Evolutionary conservation across 2,329 filamentous ascomycete species (phyloP).

Genomic region (Diaporthe caulivora): DNA sequence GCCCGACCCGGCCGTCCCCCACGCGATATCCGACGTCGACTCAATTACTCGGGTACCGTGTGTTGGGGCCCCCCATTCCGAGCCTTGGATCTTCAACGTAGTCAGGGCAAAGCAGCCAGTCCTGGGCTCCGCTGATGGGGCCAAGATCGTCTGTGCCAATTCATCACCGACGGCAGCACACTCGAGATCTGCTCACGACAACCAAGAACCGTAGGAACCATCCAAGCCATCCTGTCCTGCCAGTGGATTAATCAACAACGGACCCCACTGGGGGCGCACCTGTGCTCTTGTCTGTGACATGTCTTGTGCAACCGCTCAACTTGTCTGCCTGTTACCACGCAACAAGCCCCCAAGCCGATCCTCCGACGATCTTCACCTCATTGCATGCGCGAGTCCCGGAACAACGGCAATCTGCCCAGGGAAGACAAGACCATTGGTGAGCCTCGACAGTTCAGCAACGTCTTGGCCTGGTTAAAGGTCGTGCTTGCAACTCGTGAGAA

Average conservation of each 20-base stretch:
- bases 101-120: not conserved
- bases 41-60: not conserved
- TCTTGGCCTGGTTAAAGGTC: not conserved
- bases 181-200: not conserved
- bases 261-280: not conserved
- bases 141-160: not conserved
- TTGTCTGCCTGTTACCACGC: not conserved
- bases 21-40: constrained; percentile 8
- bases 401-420: constrained; percentile 17
- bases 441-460: not conserved
- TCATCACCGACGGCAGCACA: not conserved
- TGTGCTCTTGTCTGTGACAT: constrained; percentile 10
- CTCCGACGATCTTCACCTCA: not conserved
- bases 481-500: too few relatives aligned
- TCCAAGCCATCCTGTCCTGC: not conserved
- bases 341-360: constrained; percentile 7
- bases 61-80: too few relatives aligned
- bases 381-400: not conserved
- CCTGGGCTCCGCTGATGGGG: not conserved
- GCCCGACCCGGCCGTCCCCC: constrained; percentile 19
- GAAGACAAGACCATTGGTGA: not conserved
- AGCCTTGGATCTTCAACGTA: too few relatives aligned
- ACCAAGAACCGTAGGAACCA: too few relatives aligned
- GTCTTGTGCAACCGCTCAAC: constrained; percentile 5
- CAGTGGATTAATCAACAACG: not conserved